Evolutionary conservation across 495 filamentous ascomycete genomes (phyloP).

Genomic region (Aspergillus diversus): DNA sequence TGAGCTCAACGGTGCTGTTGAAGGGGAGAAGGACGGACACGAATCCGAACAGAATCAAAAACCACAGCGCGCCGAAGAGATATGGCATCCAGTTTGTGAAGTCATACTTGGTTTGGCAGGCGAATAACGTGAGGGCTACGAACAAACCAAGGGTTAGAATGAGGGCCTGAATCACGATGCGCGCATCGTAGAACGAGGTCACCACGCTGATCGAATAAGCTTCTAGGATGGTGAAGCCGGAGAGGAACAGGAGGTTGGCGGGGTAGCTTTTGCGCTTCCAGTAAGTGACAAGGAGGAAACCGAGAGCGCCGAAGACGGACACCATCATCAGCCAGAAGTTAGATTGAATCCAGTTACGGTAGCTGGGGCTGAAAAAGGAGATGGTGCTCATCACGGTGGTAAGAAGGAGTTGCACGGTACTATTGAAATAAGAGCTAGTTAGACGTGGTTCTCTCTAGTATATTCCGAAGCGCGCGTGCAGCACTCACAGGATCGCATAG

Average conservation of each 20-base stretch:
- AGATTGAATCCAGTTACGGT: conserved; percentile 85
- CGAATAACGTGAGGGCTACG: conserved; percentile 88
- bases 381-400: conserved; percentile 81
- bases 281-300: conserved; percentile 84
- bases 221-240: conserved; percentile 88
- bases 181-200: conserved; percentile 80
- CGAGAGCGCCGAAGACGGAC: conserved; percentile 78
- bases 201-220: conserved; percentile 93
- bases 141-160: conserved; percentile 92
- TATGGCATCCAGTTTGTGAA: conserved; percentile 97
- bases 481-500: conserved; percentile 74
- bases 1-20: conserved; percentile 75
- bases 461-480: neutral
- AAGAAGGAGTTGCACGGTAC: conserved; percentile 83
- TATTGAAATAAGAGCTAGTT: conserved; percentile 35
- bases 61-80: conserved; percentile 88
- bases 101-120: conserved; percentile 97
- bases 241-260: conserved; percentile 89
- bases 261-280: conserved; percentile 99
- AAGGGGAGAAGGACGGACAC: conserved; percentile 83
- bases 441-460: neutral
- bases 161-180: conserved; percentile 87
- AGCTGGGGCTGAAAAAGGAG: conserved; percentile 78
- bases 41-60: conserved; percentile 89
- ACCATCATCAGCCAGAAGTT: conserved; percentile 84